These are phyloP conservation scores for Podospora pseudopauciseta DNA, from an alignment of 495 filamentous ascomycete genomes.

Conservation along the genomic window DNA sequence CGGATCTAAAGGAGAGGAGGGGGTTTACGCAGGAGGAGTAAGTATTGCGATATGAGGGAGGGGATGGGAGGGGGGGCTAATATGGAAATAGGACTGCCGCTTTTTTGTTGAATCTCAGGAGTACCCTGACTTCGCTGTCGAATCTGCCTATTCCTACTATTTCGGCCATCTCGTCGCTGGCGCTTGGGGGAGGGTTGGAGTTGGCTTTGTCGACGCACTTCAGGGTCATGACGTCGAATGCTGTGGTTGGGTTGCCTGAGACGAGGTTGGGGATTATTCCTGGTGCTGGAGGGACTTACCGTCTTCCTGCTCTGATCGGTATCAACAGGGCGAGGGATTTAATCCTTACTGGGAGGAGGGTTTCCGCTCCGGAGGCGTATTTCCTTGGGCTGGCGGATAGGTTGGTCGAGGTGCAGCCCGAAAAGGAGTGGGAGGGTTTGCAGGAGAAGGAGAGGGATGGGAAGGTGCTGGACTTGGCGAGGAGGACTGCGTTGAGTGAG, in stretches of 20 bases:
- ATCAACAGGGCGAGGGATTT: conserved; percentile 71
- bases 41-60: conserved; percentile 2
- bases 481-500: conserved; percentile 63
- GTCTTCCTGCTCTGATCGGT: conserved; percentile 75
- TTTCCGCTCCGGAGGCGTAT: conserved; percentile 75
- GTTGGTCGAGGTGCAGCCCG: conserved; percentile 66
- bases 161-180: conserved; percentile 71
- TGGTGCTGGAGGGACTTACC: conserved; percentile 87
- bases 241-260: conserved; percentile 79
- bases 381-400: conserved; percentile 80
- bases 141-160: conserved; percentile 83
- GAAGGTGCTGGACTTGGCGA: conserved; percentile 42
- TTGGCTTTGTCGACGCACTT: conserved; percentile 82
- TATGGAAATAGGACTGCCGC: conserved; percentile 54
- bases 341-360: conserved; percentile 77
- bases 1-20: conserved; percentile 85
- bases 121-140: conserved; percentile 64
- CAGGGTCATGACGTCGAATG: conserved; percentile 72
- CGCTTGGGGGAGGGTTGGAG: conserved; percentile 90
- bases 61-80: not conserved
- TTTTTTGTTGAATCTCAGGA: conserved; percentile 73
- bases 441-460: conserved; percentile 36
- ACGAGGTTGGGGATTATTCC: conserved; percentile 90
- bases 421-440: conserved; percentile 37
- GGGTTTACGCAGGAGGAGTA: conserved; percentile 68